Evolutionary conservation across 257 asterid genomes (phyloP).

Genomic region (Scutellaria minor): DNA sequence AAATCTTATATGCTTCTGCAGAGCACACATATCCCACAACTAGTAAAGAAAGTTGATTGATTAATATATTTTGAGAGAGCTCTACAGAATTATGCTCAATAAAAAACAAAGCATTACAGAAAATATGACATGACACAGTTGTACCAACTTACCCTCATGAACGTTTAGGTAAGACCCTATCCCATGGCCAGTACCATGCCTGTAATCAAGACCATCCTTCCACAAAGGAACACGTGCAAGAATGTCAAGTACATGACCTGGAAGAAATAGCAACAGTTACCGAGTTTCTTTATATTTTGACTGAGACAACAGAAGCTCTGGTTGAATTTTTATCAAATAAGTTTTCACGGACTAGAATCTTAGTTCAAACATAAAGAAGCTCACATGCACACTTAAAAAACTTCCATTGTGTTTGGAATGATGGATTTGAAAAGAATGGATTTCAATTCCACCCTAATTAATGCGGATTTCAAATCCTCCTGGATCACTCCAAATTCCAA

Average conservation of each 20-base stretch:
- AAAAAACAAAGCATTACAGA: background rate
- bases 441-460: too few species aligned
- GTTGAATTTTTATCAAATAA: slow-evolving; percentile 17
- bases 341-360: slow-evolving; percentile 11
- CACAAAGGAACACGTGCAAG: slow-evolving; percentile 92
- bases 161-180: slow-evolving; percentile 92
- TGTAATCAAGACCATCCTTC: slow-evolving; percentile 95
- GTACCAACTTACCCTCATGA: slow-evolving; percentile 74
- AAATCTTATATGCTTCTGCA: slow-evolving; percentile 8
- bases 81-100: background rate
- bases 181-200: slow-evolving; percentile 99
- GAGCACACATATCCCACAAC: background rate
- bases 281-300: slow-evolving; percentile 27
- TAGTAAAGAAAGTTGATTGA: slow-evolving; percentile 9
- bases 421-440: too few species aligned
- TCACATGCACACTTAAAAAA: slow-evolving; percentile 14
- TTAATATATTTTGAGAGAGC: background rate
- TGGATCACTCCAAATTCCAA: too few species aligned
- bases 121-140: background rate
- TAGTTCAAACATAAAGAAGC: slow-evolving; percentile 24
- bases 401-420: too few species aligned
- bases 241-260: slow-evolving; percentile 83
- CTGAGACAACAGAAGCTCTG: slow-evolving; percentile 24
- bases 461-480: too few species aligned
- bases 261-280: slow-evolving; percentile 28